Conservation (phyloP, 257 asterid species). For the Solanum rostratum region DNA sequence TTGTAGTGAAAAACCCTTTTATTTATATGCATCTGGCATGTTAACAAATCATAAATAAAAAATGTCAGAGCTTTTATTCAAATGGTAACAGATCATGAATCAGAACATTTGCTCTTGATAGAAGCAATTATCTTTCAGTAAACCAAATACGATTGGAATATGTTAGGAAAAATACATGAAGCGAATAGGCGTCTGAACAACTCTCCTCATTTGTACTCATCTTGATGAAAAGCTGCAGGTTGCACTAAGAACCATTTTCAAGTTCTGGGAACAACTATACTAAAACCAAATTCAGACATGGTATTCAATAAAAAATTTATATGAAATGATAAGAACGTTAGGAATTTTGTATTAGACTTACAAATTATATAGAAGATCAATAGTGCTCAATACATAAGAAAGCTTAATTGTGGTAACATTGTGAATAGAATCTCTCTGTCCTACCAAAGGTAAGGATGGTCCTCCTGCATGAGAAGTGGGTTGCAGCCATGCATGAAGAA, state of each 20-base stretch:
- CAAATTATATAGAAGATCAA: not conserved
- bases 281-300: not conserved
- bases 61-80: too few species aligned
- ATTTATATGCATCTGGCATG: not conserved
- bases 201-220: not conserved
- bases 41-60: too few species aligned
- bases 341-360: not conserved
- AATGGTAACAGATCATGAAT: not conserved
- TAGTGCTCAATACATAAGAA: not conserved
- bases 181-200: not conserved
- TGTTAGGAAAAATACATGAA: not conserved
- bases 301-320: not conserved
- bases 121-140: not conserved
- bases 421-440: not conserved
- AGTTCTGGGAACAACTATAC: not conserved
- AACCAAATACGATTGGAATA: not conserved
- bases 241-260: not conserved
- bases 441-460: not conserved
- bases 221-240: not conserved
- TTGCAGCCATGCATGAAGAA: constrained; percentile 2
- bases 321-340: not conserved
- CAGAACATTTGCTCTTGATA: not conserved
- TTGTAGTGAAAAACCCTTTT: not conserved
- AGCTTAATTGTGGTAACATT: not conserved
- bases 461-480: not conserved